Base-by-base conservation (phyloP, 176 grass and related monocot species). In the Cenchrus fungigraminus region DNA sequence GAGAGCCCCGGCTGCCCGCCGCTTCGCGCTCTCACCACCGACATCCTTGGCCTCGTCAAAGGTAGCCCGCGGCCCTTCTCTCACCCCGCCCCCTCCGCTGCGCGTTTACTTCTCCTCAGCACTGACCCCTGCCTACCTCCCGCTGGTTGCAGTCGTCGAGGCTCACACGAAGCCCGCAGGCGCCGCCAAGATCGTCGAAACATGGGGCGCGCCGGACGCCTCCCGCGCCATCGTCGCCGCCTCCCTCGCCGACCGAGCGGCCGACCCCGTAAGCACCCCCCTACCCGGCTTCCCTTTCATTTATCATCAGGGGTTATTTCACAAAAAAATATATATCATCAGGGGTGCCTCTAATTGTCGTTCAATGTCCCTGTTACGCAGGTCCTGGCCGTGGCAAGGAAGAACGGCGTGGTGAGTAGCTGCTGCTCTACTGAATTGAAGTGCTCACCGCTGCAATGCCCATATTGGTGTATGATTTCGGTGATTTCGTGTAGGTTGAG, bases 1-100 rank as follows among this genome's bases (percentile, higher is more conserved):
- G 92, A 99, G 79, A 91, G 88, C 86, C 91, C 86, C 74, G 92
- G 97, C 31, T 97, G 92, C 86, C 90, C 97, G 81, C 92, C 94
- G 66, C 71, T 99, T 49, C 90, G 97, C 31, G 86, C 82, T 47
- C 63, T 97, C 54, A 97, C 90, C 47, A 86, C 94, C 1, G 94
- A 99, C 69, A 84, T 67, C 89, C 94, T 99, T 52, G 94, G 97
- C 54, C 94, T 99, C 34, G 74, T 99, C 81, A 99, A 97, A 92
- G 97, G 97, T 96, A 69, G 1, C 72, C 12, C 15, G 28, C 55
- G n/a, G 12, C 32, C n/a, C 22, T 40, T 17, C 16, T 44, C 29
- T 11, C 29, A 62, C 12, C 46, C 28, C 56, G 10, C 52, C 54
- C 1, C 2, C 6, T 78, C 63, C 44, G 75, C 75, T 20, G 44